These are phyloP conservation scores for Pseudoscleropodium purum DNA, from an alignment of 225 moss, liverwort and hornwort genomes.

Conservation along the genomic window DNA sequence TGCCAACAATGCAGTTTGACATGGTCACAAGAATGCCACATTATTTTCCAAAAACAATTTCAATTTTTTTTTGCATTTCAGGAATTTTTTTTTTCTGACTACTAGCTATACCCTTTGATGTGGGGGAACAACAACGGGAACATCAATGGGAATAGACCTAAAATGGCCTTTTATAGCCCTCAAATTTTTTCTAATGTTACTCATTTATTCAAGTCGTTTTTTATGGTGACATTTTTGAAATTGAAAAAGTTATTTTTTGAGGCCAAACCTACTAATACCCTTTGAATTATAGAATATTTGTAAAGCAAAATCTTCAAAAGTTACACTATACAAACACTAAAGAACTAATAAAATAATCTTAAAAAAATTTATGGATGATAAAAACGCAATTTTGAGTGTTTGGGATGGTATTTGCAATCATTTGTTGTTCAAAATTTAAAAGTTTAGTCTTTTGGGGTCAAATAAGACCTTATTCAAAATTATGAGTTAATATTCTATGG, in stretches of 20 bases:
- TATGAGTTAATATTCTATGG: not conserved
- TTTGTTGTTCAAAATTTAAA: not conserved
- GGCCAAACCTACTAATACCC: not conserved
- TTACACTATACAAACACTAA: not conserved
- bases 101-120: too few relatives aligned
- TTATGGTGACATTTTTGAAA: not conserved
- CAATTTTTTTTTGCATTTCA: too few relatives aligned
- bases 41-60: too few relatives aligned
- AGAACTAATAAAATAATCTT: not conserved
- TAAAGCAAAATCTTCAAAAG: not conserved
- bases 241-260: not conserved
- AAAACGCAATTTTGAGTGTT: not conserved
- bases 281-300: not conserved
- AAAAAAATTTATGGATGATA: not conserved
- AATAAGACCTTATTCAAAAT: not conserved
- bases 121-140: too few relatives aligned
- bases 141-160: too few relatives aligned
- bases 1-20: too few relatives aligned
- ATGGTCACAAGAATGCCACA: too few relatives aligned
- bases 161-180: too few relatives aligned
- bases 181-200: too few relatives aligned
- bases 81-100: too few relatives aligned
- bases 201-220: not conserved
- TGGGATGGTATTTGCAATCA: not conserved
- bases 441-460: rapidly evolving